Evolutionary conservation across 352 stramenopile species (phyloP), one percentile per base, ranked within the genome.

Genomic region (Pythium aquatile): DNA sequence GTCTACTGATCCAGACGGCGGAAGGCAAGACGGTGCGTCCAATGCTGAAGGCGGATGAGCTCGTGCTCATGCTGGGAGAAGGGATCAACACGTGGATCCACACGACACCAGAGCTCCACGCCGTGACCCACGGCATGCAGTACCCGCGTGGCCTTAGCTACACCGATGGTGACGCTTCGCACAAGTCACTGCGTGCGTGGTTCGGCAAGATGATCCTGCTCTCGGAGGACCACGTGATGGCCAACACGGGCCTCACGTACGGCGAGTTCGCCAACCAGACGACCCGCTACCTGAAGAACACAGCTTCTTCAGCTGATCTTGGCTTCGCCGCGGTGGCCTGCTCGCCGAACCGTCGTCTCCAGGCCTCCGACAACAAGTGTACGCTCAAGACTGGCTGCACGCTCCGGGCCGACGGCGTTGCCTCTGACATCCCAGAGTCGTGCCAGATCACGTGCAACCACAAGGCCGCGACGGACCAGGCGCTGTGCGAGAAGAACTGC

Each of bases 21-120:
- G 69, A 73, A 17, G 79, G 80, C 20, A 72, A 89, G 60, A 74
- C 77, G 14, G 80, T 91, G 55, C 80, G 76, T 14, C 83, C 83
- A 0, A 58, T 87, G n/a, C 69, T 91, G 20, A 67, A 87, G 32
- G 64, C 73, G 0, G 80, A 91, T 65, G 85, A 94, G 54, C 74
- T 94, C 37, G 74, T 94, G 68, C 73, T 94, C 54, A 94, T 94
- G 85, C 62, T 91, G 1, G 85, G 85, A 46, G 83, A 82, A 42
- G 85, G 81, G 2, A 87, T 88, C 55, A 74, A 84, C 55, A 69
- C 90, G 48, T 94, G 83, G 83, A 79, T 93, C 58, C 55, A 75
- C 61, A 88, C 84, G 26, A 76, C 55, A 8, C 82, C 78, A 2
- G 68, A 71, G 13, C 70, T 91, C 37, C 80, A 74, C 14, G 72